phyloP scores from a whole-genome alignment of 805 yeast genomes.

The Ogataea methylovora region DNA sequence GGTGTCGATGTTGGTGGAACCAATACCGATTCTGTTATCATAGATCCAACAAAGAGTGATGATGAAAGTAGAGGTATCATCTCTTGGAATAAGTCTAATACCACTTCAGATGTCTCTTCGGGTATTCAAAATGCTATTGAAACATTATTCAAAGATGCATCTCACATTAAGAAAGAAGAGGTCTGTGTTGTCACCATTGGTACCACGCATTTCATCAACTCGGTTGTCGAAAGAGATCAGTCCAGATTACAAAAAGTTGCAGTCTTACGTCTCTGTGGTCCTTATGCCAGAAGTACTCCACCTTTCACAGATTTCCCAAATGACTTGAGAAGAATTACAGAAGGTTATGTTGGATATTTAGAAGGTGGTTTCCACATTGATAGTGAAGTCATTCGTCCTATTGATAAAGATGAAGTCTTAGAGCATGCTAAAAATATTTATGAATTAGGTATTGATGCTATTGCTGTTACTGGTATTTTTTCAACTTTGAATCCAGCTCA shows the following conservation, averaged over 20 bases:
- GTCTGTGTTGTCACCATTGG: constrained; percentile 35
- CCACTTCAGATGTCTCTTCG: constrained; percentile 30
- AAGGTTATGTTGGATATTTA: constrained; percentile 23
- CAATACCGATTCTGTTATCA: constrained; percentile 36
- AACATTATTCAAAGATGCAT: constrained; percentile 18
- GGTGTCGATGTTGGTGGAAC: constrained; percentile 43
- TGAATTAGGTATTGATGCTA: constrained; percentile 21
- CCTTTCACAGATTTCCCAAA: constrained; percentile 35
- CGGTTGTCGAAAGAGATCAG: constrained; percentile 34
- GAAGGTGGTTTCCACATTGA: constrained; percentile 31
- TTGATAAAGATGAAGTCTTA: constrained; percentile 17
- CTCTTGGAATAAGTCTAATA: constrained; percentile 29
- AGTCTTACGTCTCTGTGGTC: constrained; percentile 31
- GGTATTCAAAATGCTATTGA: constrained; percentile 29
- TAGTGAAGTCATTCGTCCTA: constrained; percentile 23
- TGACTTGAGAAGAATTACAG: constrained; percentile 21
- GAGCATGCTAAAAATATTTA: constrained; percentile 24
- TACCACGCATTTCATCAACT: constrained; percentile 39
- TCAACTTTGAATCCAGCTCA: constrained; percentile 27
- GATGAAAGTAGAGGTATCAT: constrained; percentile 21
- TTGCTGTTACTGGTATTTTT: constrained; percentile 31
- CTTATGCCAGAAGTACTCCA: constrained; percentile 24
- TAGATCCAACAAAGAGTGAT: constrained; percentile 21
- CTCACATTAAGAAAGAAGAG: constrained; percentile 13
- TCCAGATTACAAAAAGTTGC: constrained; percentile 32